Base-by-base conservation (phyloP, 2,329 filamentous ascomycete genomes). In the Paecilomyces sp. region DNA sequence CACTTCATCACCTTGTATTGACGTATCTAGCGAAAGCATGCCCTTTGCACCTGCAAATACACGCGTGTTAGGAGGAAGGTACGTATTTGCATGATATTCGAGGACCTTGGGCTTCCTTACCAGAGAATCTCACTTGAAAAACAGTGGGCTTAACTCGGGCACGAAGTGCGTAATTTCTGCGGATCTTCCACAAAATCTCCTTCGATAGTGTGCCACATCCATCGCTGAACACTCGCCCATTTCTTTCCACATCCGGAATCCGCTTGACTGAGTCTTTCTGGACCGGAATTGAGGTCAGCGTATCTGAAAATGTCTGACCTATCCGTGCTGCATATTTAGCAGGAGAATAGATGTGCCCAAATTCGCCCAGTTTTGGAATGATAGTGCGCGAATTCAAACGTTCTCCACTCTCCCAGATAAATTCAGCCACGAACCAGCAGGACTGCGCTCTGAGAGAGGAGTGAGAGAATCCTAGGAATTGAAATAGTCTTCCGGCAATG, bases 401-500 rank as follows among this genome's bases (percentile, higher is more conserved):
- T 2, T 61, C 64, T 3, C 68, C 70, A 3, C 74, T 57, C 5
- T 67, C 55, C 8, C 57, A 56, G n/a, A 68, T 59, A 57, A 85
- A 83, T 1, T 80, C 77, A 1, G 81, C 76, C 55, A 68, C 64
- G 70, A 84, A 85, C 89, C 89, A 92, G 36, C 83, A 62, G 0
- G 87, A 86, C 60, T 91, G 88, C 0, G 85, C 81, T 12, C 90
- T 81, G 3, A 93, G 79, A 0, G 89, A 92, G 0, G 89, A 93
- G 70, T 92, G 88, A 0, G 89, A 92, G 71, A 92, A 93, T 0
- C 90, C 90, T 0, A 93, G 78, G 66, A 92, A 93, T 0, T 75
- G 73, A 66, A 85, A 91, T 0, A 72, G 68, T 12, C 85, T 79
- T 0, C 85, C 88, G 2, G 83, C 88, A 57, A 93, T 83, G 0